A percentile compares a stretch with the other conserved stretches of the same genome.
These are phyloP conservation scores for Sesbania bispinosa DNA, from an alignment of 306 rosid genomes.

Conservation along the genomic window DNA sequence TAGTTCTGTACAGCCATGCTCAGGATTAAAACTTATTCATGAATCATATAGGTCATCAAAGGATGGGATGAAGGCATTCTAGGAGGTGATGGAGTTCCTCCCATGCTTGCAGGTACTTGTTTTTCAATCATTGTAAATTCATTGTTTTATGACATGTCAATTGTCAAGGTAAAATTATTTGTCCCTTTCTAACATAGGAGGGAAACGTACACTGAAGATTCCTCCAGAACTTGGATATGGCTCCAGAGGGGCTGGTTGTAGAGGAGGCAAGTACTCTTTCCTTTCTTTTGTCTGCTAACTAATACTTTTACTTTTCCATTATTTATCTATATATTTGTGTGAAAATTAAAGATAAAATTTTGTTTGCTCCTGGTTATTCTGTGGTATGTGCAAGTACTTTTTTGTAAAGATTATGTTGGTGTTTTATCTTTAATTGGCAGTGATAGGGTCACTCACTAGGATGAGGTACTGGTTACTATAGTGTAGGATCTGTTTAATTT, in stretches of 20 bases:
- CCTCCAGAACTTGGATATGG: constrained; percentile 95
- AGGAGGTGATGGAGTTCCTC: constrained; percentile 92
- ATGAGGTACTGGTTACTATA: not conserved
- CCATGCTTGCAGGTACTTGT: constrained; percentile 82
- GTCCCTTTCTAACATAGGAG: constrained; percentile 46
- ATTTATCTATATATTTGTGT: not conserved
- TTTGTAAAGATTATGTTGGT: not conserved
- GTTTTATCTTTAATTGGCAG: not conserved
- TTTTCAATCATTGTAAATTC: not conserved
- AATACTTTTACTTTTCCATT: constrained; percentile 8
- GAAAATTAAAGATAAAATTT: not conserved
- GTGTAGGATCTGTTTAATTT: not conserved
- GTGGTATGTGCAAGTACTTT: not conserved
- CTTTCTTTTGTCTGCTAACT: not conserved
- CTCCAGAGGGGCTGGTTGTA: constrained; percentile 90
- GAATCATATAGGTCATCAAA: constrained; percentile 70
- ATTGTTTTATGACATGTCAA: not conserved
- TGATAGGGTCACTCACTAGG: not conserved
- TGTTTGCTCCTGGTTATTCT: constrained; percentile 1
- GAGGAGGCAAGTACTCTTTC: constrained; percentile 63
- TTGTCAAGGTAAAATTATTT: not conserved
- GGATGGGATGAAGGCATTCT: constrained; percentile 97
- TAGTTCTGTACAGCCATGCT: not conserved
- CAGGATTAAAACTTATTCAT: constrained; percentile 1
- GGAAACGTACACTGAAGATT: constrained; percentile 78